Evolutionary conservation across 225 moss, liverwort and hornwort species (phyloP).

Genomic region (Sphagnum tenellum): DNA sequence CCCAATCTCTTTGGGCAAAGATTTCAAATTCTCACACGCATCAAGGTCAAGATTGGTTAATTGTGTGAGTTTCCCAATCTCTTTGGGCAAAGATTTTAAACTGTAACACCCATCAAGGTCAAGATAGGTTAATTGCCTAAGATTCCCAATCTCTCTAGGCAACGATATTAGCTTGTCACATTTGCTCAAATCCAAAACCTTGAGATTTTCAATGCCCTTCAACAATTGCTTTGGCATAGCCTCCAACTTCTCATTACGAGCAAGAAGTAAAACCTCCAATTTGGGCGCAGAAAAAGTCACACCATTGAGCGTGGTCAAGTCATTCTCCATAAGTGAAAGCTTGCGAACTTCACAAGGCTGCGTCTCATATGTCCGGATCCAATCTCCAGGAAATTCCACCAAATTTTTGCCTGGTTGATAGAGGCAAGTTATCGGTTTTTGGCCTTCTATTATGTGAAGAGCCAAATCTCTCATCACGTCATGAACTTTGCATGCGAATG

Average conservation of each 20-base stretch:
- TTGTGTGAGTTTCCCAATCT: no score
- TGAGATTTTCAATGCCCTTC: slow-evolving; percentile 3
- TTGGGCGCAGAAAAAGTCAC: not conserved
- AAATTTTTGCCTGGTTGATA: slow-evolving; percentile 6
- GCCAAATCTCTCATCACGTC: slow-evolving; percentile 15
- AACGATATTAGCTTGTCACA: no score
- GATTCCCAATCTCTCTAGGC: no score
- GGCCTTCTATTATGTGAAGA: not conserved
- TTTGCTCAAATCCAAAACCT: slow-evolving; percentile 7
- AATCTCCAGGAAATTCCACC: slow-evolving; percentile 3
- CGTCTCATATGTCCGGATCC: not conserved
- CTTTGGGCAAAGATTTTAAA: no score
- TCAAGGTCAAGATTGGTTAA: no score
- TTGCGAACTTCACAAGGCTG: not conserved
- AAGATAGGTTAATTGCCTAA: no score
- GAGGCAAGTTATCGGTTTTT: slow-evolving; percentile 5
- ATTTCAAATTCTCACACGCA: not conserved
- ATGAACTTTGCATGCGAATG: slow-evolving; percentile 5
- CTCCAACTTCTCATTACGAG: not conserved
- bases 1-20: no score
- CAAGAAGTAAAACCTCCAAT: slow-evolving; percentile 6
- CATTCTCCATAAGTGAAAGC: slow-evolving; percentile 11
- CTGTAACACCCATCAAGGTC: no score
- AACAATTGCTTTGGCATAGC: not conserved
- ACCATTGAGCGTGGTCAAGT: slow-evolving; percentile 2